These are phyloP conservation scores for Thelephora ganbajun DNA, from an alignment of 768 basidiomycete genomes.

Conservation along the genomic window DNA sequence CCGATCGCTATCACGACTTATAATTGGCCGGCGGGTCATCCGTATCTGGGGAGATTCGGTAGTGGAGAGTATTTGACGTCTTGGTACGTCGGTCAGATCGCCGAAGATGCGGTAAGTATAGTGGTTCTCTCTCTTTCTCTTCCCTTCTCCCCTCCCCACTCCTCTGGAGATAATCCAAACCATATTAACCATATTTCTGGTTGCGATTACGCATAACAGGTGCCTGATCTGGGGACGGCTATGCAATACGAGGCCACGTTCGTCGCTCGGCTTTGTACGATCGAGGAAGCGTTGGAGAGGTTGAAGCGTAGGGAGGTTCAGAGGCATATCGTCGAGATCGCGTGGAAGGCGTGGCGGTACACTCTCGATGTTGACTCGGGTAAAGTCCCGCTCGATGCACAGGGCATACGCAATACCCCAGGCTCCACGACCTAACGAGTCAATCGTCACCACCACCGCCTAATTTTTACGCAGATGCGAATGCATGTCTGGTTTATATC, in stretches of 20 bases:
- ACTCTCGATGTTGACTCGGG: conserved; percentile 4
- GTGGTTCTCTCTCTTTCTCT: conserved; percentile 3
- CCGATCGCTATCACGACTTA: conserved; percentile 27
- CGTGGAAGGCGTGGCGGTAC: conserved; percentile 21
- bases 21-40: conserved; percentile 13
- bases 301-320: conserved; percentile 18
- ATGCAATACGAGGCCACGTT: conserved; percentile 45
- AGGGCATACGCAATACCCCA: no score
- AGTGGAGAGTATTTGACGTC: conserved; percentile 40
- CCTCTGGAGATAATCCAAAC: background rate
- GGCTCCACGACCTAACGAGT: conserved; percentile 5
- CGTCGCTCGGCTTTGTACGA: conserved; percentile 24
- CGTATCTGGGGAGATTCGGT: conserved; percentile 1
- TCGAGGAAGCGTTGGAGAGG: conserved; percentile 27
- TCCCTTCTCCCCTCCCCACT: no score
- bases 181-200: background rate
- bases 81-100: conserved; percentile 43
- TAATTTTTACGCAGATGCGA: no score
- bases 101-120: conserved; percentile 37
- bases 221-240: conserved; percentile 32
- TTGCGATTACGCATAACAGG: no score
- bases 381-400: background rate
- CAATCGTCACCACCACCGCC: no score
- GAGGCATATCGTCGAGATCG: conserved; percentile 22
- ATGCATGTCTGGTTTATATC: no score